Percentiles rank a stretch among this genome's conserved stretches.
phyloP scores from a whole-genome alignment of 169 alveolate species.

The Cryptosporidium sp. region DNA sequence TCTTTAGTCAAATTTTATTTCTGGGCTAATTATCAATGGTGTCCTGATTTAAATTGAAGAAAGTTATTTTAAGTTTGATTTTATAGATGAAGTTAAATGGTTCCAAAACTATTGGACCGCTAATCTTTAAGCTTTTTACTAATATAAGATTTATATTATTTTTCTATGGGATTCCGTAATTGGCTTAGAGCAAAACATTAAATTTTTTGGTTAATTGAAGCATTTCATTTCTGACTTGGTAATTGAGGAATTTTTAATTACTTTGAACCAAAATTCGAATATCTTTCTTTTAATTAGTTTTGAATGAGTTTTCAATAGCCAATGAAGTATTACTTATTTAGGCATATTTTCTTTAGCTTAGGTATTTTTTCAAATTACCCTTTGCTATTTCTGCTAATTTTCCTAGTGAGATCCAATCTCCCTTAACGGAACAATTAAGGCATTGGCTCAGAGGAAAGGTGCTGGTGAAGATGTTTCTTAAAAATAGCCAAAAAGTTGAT shows the following conservation, averaged over 20 bases:
- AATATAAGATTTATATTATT: not conserved
- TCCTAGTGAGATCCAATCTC: too few relatives aligned
- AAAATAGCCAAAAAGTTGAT: too few relatives aligned
- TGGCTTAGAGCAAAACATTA: not conserved
- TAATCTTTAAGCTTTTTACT: not conserved
- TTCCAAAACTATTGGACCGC: conserved; percentile 2
- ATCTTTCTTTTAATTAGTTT: not conserved
- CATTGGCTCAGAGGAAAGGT: too few relatives aligned
- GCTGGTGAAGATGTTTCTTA: too few relatives aligned
- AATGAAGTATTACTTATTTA: not conserved
- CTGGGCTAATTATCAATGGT: not conserved
- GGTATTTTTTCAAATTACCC: too few relatives aligned
- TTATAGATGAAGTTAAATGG: not conserved
- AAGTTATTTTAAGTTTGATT: not conserved
- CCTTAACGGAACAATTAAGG: too few relatives aligned
- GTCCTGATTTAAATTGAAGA: not conserved
- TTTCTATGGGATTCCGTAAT: not conserved
- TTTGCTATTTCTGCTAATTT: too few relatives aligned
- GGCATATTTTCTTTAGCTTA: not conserved
- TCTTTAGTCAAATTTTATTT: not conserved
- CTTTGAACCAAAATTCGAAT: not conserved
- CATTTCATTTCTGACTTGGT: not conserved
- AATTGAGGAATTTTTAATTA: not conserved
- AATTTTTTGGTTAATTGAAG: not conserved
- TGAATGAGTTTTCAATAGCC: not conserved